Conservation (phyloP, 345 rosid species). For the Eucalyptus melliodora region DNA sequence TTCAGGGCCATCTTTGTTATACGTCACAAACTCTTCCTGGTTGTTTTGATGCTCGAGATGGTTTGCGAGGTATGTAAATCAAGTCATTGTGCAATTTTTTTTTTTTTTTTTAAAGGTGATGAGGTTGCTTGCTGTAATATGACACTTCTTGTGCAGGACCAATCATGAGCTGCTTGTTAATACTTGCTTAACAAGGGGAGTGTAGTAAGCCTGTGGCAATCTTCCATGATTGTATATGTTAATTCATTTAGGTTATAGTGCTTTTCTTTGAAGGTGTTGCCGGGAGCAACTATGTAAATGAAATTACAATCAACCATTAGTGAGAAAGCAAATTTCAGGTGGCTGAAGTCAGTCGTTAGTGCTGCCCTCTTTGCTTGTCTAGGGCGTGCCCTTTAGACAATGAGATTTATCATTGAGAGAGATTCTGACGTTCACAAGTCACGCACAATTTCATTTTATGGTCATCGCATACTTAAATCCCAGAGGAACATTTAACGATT, state of each 20-base stretch:
- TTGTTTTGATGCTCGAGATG: constrained; percentile 30
- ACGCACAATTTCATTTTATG: background rate
- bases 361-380: background rate
- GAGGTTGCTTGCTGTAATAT: background rate
- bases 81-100: background rate
- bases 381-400: background rate
- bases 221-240: background rate
- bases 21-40: constrained; percentile 19
- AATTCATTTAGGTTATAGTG: background rate
- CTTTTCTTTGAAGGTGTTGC: background rate
- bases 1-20: constrained; percentile 32
- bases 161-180: background rate
- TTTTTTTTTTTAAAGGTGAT: background rate
- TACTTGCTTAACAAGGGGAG: background rate
- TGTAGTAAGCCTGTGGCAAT: background rate
- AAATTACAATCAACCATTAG: background rate
- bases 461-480: background rate
- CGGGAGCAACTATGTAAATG: background rate
- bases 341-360: background rate
- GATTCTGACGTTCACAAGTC: background rate
- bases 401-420: background rate
- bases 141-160: background rate
- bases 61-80: background rate
- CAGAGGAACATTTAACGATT: background rate
- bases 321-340: background rate